These are phyloP conservation scores for Primulina tabacum DNA, from an alignment of 257 asterid species.

Conservation along the genomic window DNA sequence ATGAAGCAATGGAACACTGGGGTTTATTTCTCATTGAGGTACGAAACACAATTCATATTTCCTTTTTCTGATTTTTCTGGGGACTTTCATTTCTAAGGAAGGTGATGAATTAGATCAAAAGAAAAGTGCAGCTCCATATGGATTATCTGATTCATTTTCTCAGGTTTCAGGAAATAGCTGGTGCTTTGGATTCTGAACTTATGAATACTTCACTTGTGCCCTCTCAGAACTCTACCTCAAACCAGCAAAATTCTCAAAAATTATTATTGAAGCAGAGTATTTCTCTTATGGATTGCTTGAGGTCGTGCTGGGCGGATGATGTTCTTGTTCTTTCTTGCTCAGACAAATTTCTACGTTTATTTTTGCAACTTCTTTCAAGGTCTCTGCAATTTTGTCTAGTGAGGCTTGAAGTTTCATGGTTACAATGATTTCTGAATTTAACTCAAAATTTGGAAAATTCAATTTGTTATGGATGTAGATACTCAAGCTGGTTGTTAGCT, in stretches of 20 bases:
- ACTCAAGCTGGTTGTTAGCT: slow-evolving; percentile 79
- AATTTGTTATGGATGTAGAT: slow-evolving; percentile 44
- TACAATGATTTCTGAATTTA: background rate
- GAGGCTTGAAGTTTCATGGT: background rate
- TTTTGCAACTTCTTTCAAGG: slow-evolving; percentile 94
- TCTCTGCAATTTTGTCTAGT: slow-evolving; percentile 32
- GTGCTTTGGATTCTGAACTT: slow-evolving; percentile 91
- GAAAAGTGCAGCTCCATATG: slow-evolving; percentile 11
- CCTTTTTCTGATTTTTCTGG: slow-evolving; percentile 8
- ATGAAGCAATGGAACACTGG: slow-evolving; percentile 94
- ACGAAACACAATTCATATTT: slow-evolving; percentile 7
- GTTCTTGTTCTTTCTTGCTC: slow-evolving; percentile 83
- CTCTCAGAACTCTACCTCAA: slow-evolving; percentile 40
- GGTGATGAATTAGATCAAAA: slow-evolving; percentile 5
- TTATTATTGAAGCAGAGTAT: slow-evolving; percentile 71
- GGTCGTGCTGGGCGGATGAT: slow-evolving; percentile 91
- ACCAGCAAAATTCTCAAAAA: slow-evolving; percentile 43
- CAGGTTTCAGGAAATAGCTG: slow-evolving; percentile 99
- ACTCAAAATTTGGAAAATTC: slow-evolving; percentile 4
- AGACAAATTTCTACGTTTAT: slow-evolving; percentile 92
- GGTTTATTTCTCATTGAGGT: slow-evolving; percentile 91
- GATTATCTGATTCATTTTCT: slow-evolving; percentile 34
- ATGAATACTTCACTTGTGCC: slow-evolving; percentile 50
- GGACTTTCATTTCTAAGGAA: slow-evolving; percentile 26
- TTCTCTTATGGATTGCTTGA: slow-evolving; percentile 80